Base-by-base conservation (phyloP, 2,329 filamentous ascomycete species). In the Apiospora rasikravindrae region DNA sequence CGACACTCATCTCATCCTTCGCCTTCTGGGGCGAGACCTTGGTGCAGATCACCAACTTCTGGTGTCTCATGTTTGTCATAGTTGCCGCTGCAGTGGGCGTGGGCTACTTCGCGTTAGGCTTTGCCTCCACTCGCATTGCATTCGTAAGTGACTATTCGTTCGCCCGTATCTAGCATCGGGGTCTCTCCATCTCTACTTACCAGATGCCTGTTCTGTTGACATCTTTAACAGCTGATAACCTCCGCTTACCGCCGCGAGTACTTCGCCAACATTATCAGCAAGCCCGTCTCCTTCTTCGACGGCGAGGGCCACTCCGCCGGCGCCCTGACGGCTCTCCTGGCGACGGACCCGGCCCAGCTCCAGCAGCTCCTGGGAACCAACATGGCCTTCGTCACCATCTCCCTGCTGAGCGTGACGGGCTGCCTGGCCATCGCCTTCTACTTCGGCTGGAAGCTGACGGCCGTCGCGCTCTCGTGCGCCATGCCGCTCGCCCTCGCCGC, bases 31-130 rank as follows among this genome's bases (percentile, higher is more conserved):
- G 77, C 40, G 81, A 76, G 45, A 86, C 87, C 80, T 89, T 85
- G 61, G 81, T 80, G 37, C 82, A 87, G n/a, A 89, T 95, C 72
- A 91, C 92, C 29, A 90, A 94, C 79, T 97, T 97, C 81, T 98
- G 94, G 94, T 91, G 90, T 71, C 84, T 91, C 77, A 97, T 98
- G 94, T 98, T 92, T 82, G 88, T 95, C 75, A 95, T 97, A 88
- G 86, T 98, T 70, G 94, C 91, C 2, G 81, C 86, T 2, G 86
- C 82, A 16, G 82, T 87, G 19, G 88, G 87, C 0, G 10, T 87
- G 1, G 83, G 86, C 13, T 92, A 92, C 78, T 89, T 89, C 72
- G 77, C 78, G 89, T 97, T 73, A 80, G 95, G 70, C 86, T 91
- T 7, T 94, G 93, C 77, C 1, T 95, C 98, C 76, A 95, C 94